phyloP scores from a whole-genome alignment of 23 red algal species.

The Cyanidiococcus yangmingshanensis region DNA sequence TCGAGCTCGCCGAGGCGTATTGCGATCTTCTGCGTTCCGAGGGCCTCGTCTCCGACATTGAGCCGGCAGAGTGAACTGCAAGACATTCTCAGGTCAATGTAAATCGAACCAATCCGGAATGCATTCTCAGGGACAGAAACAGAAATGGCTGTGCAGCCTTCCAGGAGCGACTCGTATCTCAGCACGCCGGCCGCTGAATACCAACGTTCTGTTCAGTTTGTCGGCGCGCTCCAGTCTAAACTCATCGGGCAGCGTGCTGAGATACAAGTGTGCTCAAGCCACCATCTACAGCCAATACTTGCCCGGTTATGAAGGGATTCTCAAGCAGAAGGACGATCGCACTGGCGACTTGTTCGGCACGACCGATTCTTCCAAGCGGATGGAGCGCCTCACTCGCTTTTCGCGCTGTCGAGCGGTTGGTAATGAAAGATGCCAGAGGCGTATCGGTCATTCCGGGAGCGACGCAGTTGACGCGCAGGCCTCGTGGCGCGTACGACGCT shows the following conservation, averaged over 20 bases:
- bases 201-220: neutral
- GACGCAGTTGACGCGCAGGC: conserved; percentile 27
- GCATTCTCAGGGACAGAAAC: too few relatives aligned
- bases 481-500: conserved; percentile 22
- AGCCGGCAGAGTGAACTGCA: conserved; percentile 25
- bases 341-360: conserved; percentile 14
- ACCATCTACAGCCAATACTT: conserved; percentile 21
- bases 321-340: conserved; percentile 23
- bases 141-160: too few relatives aligned
- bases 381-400: conserved; percentile 18
- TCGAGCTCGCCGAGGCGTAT: conserved; percentile 70
- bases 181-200: too few relatives aligned
- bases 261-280: conserved; percentile 17
- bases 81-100: too few relatives aligned
- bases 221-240: too few relatives aligned
- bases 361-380: conserved; percentile 21
- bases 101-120: too few relatives aligned
- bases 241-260: neutral
- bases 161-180: too few relatives aligned
- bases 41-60: conserved; percentile 66
- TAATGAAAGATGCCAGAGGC: conserved; percentile 12
- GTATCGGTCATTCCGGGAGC: conserved; percentile 26
- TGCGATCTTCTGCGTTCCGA: conserved; percentile 63
- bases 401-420: neutral
- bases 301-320: conserved; percentile 28